Base-by-base conservation (phyloP, 441 rosid species). In the Pelargonium cotyledonis region DNA sequence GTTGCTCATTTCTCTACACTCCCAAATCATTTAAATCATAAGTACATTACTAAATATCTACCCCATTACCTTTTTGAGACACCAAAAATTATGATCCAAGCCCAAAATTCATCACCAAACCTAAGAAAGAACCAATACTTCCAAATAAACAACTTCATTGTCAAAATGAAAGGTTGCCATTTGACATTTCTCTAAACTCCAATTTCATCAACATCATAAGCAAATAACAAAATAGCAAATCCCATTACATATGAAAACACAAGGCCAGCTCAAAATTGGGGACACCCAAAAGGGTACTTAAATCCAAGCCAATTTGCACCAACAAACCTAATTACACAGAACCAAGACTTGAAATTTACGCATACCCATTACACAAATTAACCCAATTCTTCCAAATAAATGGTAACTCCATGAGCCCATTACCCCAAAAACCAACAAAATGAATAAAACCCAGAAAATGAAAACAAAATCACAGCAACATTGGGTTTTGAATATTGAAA, bases 401-500 rank as follows among this genome's bases (percentile, higher is more conserved):
- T 57, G 62, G 26, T 0, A 7, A 9, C 62, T 10, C 6, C 23
- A 6, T 4, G 23, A 57, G 16, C 62, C 62, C 62, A 57, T 7
- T 57, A 57, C 62, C 62, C 16, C 62, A 6, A 57, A 57, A 57
- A 4, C 11, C 21, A 15, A 26, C 8, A 57, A 57, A 57, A 16
- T 16, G 26, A 57, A 57, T 23, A 0, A 23, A 23, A 23, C 26
- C 26, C 26, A 23, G 26, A 23, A 23, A 23, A 23, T 23, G 26
- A 23, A 23, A 23, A 23, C 26, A 23, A 23, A 23, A 2, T 1
- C 15, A 61, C n/a, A 61, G 38, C 8, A 44, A 38, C 15, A 23
- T 10, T 18, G 44, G 10, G 38, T 15, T 15, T 46, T 26, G 8
- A 29, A 40, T 72, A 70, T 77, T 81, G 71, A 78, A 85, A 71